A percentile compares a stretch with the other conserved stretches of the same genome.
These are phyloP conservation scores for Poronia punctata DNA, from an alignment of 495 filamentous ascomycete genomes.

Conservation along the genomic window DNA sequence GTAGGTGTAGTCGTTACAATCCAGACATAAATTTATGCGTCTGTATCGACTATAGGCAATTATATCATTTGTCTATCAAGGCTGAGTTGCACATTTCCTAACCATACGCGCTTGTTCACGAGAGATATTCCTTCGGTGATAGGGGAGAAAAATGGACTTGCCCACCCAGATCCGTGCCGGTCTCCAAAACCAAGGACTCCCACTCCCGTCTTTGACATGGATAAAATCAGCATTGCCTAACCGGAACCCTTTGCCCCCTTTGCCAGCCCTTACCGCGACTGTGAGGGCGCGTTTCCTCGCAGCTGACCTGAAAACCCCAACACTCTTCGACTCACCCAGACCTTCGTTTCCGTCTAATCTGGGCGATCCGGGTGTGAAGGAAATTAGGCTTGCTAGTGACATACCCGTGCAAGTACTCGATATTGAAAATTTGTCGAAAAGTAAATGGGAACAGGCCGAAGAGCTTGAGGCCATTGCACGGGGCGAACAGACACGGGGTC, in stretches of 20 bases:
- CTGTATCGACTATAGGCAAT: too few species aligned
- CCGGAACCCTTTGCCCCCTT: slow-evolving; percentile 49
- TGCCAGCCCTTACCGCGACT: slow-evolving; percentile 68
- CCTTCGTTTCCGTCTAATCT: slow-evolving; percentile 54
- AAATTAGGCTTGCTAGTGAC: slow-evolving; percentile 48
- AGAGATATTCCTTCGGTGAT: too few species aligned
- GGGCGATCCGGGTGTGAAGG: slow-evolving; percentile 39
- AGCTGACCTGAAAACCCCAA: slow-evolving; percentile 62
- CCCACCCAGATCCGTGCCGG: slow-evolving; percentile 29
- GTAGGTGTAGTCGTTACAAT: too few species aligned
- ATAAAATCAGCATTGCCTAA: slow-evolving; percentile 27
- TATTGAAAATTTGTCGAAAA: slow-evolving; percentile 71
- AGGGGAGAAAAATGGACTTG: slow-evolving; percentile 22
- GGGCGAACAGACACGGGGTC: slow-evolving; percentile 73
- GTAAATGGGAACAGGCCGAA: slow-evolving; percentile 79
- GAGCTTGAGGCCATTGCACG: slow-evolving; percentile 74
- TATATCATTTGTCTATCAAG: too few species aligned
- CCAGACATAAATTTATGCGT: too few species aligned
- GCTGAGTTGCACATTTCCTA: too few species aligned
- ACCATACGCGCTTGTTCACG: too few species aligned
- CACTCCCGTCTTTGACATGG: slow-evolving; percentile 33
- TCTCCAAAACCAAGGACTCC: slow-evolving; percentile 28
- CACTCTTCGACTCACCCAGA: slow-evolving; percentile 41
- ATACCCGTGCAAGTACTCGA: slow-evolving; percentile 76
- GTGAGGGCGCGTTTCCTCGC: slow-evolving; percentile 74